Conservation (phyloP, 1,284 basidiomycete species). For the Ustilago trichophora region DNA sequence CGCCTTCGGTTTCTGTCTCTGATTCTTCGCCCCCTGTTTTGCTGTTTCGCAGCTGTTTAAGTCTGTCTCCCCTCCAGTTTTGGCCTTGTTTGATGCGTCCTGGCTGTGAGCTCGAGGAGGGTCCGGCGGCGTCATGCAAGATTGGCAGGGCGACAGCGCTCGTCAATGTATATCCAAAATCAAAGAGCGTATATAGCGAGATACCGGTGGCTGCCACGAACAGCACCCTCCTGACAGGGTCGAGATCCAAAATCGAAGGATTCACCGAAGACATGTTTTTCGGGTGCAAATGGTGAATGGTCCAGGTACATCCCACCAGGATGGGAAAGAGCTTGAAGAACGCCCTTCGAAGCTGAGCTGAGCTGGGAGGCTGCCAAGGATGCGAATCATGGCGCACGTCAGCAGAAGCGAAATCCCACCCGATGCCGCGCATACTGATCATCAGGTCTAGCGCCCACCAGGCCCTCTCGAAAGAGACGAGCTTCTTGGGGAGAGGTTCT, state of each 20-base stretch:
- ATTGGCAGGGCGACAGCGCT: slow-evolving; percentile 44
- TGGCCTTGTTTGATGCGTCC: neutral
- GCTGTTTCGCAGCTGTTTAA: slow-evolving; percentile 5
- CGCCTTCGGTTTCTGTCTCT: slow-evolving; percentile 30
- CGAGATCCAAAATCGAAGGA: slow-evolving; percentile 38
- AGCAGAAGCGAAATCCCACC: slow-evolving; percentile 51
- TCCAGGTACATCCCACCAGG: slow-evolving; percentile 29
- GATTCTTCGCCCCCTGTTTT: slow-evolving; percentile 12
- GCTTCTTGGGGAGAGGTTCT: slow-evolving; percentile 29
- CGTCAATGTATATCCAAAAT: slow-evolving; percentile 50
- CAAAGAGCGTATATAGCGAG: slow-evolving; percentile 50
- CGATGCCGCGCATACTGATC: slow-evolving; percentile 54
- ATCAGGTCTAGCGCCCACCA: slow-evolving; percentile 54
- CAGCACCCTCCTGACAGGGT: slow-evolving; percentile 16
- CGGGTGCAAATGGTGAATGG: slow-evolving; percentile 31
- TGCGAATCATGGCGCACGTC: slow-evolving; percentile 50
- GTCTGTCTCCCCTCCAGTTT: neutral
- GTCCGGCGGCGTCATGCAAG: slow-evolving; percentile 17
- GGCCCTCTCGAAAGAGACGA: slow-evolving; percentile 31
- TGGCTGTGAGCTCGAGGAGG: neutral
- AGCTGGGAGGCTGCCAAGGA: slow-evolving; percentile 48
- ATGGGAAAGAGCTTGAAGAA: slow-evolving; percentile 42
- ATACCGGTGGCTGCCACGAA: slow-evolving; percentile 47
- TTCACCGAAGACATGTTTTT: slow-evolving; percentile 21
- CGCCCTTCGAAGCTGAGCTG: slow-evolving; percentile 39